These are phyloP conservation scores for Triglochin maritima DNA, from an alignment of 106 monocot genomes.

Conservation along the genomic window DNA sequence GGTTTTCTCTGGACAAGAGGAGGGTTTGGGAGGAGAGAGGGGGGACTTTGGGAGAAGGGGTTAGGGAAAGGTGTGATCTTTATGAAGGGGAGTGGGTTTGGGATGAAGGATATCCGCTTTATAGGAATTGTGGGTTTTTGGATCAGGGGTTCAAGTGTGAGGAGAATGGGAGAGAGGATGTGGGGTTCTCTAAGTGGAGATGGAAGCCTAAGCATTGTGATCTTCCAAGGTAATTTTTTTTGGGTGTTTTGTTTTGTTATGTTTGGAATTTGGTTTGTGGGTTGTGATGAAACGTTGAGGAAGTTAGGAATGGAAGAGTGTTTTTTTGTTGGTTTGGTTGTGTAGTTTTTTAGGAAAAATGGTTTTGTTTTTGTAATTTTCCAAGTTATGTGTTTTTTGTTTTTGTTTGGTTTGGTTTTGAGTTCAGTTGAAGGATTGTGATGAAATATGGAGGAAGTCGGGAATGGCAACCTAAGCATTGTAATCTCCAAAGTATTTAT, in stretches of 20 bases:
- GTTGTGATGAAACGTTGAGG: background rate
- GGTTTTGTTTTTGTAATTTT: background rate
- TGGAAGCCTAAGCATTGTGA: slow-evolving; percentile 40
- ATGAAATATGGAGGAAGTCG: too few relatives aligned
- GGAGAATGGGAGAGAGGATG: slow-evolving; percentile 43
- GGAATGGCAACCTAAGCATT: too few relatives aligned
- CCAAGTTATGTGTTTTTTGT: background rate
- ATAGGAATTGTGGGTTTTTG: slow-evolving; percentile 35
- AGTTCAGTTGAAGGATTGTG: too few relatives aligned
- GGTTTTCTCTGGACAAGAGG: background rate
- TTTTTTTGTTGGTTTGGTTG: too few relatives aligned
- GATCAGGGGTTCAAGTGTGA: slow-evolving; percentile 48
- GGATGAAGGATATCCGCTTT: slow-evolving; percentile 43
- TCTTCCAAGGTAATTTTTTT: slow-evolving; percentile 24
- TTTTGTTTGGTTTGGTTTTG: too few relatives aligned
- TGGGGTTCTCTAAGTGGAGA: slow-evolving; percentile 34
- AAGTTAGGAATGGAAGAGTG: background rate
- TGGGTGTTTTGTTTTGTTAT: background rate
- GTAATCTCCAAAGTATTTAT: too few relatives aligned
- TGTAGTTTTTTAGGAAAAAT: background rate
- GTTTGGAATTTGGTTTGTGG: background rate
- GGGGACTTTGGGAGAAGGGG: background rate
- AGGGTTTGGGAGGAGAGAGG: background rate
- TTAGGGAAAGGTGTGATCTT: slow-evolving; percentile 16
- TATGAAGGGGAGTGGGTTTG: slow-evolving; percentile 50